Base-by-base conservation (phyloP, 2,329 filamentous ascomycete genomes). In the Hypoxylon sp. region DNA sequence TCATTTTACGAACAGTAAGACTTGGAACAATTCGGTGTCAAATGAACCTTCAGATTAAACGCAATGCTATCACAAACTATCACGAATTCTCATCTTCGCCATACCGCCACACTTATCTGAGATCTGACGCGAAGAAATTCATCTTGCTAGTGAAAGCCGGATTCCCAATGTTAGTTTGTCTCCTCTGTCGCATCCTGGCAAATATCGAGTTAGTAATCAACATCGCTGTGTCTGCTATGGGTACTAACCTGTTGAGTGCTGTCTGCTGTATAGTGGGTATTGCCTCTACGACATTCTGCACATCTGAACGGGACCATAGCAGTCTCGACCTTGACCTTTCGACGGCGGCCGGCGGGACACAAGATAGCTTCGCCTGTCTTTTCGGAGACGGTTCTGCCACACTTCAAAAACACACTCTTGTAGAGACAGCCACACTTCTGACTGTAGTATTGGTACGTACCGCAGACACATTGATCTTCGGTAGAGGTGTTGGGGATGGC, bases 341-440 rank as follows among this genome's bases (percentile, higher is more conserved):
- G 49, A 17, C 32, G 1, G 5, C 13, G 43, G 21, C 62, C 62
- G 6, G 43, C 19, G 0, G 5, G 3, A 23, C 62, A 65, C 14
- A 65, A 45, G 17, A 60, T 41, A 1, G 19, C 2, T 1, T 23
- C 3, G 17, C 56, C 56, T 25, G 55, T 60, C 19, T 56, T 60
- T 3, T 9, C 5, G 3, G 62, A 65, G 19, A 3, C 3, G 3
- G 34, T 51, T 2, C 28, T 48, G 23, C 62, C 62, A 17, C 62
- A 65, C 28, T 65, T 65, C 17, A 65, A 30, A 13, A 43, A 25
- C 17, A 60, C 45, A 14, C 19, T 51, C 62, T 60, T 65, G 45
- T 60, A 65, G 6, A 51, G 2, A 38, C 45, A 50, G 9, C 57
- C 57, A n/a, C 62, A 65, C 25, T 56, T 50, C 25, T 56, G 56